Percentiles rank a stretch among this genome's conserved stretches.
These are phyloP conservation scores for Trichophyton schoenleinii DNA, from an alignment of 2,329 filamentous ascomycete species.

Conservation along the genomic window DNA sequence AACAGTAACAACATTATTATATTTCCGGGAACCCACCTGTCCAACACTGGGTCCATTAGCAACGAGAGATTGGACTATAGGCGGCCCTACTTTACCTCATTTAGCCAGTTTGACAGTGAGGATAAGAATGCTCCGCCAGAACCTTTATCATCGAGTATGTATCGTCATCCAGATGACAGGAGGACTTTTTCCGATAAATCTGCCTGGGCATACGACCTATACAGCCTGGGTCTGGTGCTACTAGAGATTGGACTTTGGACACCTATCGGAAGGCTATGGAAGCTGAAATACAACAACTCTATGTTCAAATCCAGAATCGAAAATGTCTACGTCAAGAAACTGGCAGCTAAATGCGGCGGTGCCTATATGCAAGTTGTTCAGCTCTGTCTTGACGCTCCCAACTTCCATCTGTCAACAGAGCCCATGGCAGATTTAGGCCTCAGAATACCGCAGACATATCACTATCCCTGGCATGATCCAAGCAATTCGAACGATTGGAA, in stretches of 20 bases:
- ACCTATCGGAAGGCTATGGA: constrained; percentile 50
- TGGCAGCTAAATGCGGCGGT: constrained; percentile 51
- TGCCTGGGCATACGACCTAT: constrained; percentile 42
- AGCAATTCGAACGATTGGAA: constrained; percentile 30
- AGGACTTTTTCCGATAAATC: constrained; percentile 27
- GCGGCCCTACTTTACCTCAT: constrained; percentile 46
- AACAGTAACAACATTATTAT: constrained; percentile 54
- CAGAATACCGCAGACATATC: constrained; percentile 30
- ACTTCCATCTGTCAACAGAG: constrained; percentile 34
- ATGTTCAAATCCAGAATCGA: constrained; percentile 54
- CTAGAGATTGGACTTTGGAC: constrained; percentile 54
- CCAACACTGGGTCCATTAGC: constrained; percentile 17
- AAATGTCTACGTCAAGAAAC: constrained; percentile 48
- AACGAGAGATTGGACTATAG: constrained; percentile 32
- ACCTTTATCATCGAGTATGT: constrained; percentile 43
- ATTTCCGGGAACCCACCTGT: constrained; percentile 32
- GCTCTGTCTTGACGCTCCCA: constrained; percentile 47
- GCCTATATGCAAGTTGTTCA: constrained; percentile 51
- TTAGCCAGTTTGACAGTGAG: constrained; percentile 42
- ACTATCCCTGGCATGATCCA: constrained; percentile 33
- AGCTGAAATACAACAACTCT: constrained; percentile 48
- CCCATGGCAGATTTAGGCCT: constrained; percentile 31
- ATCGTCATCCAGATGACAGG: constrained; percentile 45
- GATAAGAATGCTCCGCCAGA: constrained; percentile 36
- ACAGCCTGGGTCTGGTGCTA: constrained; percentile 49